Conservation (phyloP, 2,329 filamentous ascomycete species). For the Polychaeton citri region DNA sequence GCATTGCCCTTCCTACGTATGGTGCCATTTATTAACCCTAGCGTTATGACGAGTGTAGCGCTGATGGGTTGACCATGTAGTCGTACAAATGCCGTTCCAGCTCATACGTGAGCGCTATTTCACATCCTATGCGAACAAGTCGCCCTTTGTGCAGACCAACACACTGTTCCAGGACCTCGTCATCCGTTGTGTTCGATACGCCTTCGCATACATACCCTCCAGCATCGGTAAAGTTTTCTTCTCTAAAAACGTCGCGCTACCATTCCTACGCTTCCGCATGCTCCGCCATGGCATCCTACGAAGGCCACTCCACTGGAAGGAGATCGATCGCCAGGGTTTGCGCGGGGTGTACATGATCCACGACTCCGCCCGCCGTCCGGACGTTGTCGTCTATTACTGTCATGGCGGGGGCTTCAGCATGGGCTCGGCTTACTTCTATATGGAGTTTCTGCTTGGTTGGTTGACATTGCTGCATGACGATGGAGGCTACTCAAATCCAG, state of each 20-base stretch:
- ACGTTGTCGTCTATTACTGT: slow-evolving; percentile 69
- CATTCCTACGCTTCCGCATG: slow-evolving; percentile 65
- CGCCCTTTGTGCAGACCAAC: slow-evolving; percentile 55
- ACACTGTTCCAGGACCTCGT: slow-evolving; percentile 65
- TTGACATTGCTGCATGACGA: slow-evolving; percentile 46
- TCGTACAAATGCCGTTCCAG: slow-evolving; percentile 43
- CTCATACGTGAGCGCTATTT: slow-evolving; percentile 48
- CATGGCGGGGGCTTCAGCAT: slow-evolving; percentile 77
- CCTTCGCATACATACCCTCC: slow-evolving; percentile 58
- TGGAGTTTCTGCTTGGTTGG: slow-evolving; percentile 69
- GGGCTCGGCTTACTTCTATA: slow-evolving; percentile 72
- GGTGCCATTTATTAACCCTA: slow-evolving; percentile 7
- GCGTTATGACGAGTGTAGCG: not conserved
- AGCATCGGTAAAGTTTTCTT: slow-evolving; percentile 64
- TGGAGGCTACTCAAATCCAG: slow-evolving; percentile 58
- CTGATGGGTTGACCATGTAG: slow-evolving; percentile 25
- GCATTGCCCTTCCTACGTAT: slow-evolving; percentile 59
- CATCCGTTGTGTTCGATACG: slow-evolving; percentile 64
- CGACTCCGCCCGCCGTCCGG: slow-evolving; percentile 47
- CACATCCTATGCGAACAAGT: slow-evolving; percentile 29
- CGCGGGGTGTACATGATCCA: slow-evolving; percentile 57
- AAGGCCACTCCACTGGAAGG: slow-evolving; percentile 52
- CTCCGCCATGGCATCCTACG: slow-evolving; percentile 54
- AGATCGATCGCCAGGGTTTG: slow-evolving; percentile 32
- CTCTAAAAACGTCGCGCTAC: slow-evolving; percentile 56